These are phyloP conservation scores for Phytopythium mirpurense DNA, from an alignment of 352 stramenopile genomes.

Conservation along the genomic window DNA sequence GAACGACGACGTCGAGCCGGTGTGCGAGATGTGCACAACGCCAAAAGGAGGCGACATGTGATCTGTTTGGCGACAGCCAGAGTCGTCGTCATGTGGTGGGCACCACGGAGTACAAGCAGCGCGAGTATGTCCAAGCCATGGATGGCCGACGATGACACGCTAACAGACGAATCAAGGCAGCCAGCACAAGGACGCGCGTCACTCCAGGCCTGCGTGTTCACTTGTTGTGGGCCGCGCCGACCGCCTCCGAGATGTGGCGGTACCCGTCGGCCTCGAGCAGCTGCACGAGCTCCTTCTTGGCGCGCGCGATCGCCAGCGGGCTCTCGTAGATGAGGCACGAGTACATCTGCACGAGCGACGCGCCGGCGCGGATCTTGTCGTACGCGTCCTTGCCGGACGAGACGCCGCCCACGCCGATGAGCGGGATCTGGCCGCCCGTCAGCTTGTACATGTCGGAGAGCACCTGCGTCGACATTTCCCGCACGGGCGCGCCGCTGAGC, in stretches of 20 bases:
- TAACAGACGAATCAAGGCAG: no score
- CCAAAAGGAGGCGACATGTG: slow-evolving; percentile 34
- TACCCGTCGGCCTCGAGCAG: slow-evolving; percentile 84
- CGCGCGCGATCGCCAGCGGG: slow-evolving; percentile 74
- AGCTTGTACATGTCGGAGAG: slow-evolving; percentile 94
- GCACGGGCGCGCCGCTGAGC: slow-evolving; percentile 93
- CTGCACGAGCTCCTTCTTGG: slow-evolving; percentile 87
- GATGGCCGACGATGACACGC: no score
- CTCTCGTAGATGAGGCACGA: slow-evolving; percentile 91
- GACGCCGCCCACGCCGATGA: slow-evolving; percentile 96
- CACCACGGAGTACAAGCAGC: no score
- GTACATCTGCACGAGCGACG: slow-evolving; percentile 94
- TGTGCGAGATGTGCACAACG: slow-evolving; percentile 70
- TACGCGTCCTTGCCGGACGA: slow-evolving; percentile 93
- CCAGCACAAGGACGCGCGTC: background rate
- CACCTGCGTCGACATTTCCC: slow-evolving; percentile 91
- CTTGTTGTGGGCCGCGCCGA: slow-evolving; percentile 79
- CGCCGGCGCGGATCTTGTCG: slow-evolving; percentile 97
- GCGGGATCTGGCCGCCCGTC: slow-evolving; percentile 90
- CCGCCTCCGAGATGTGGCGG: slow-evolving; percentile 70
- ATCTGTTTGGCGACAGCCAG: slow-evolving; percentile 15
- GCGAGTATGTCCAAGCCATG: background rate
- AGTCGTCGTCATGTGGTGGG: no score
- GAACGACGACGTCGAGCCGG: slow-evolving; percentile 48
- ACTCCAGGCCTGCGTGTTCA: background rate